phyloP scores from a whole-genome alignment of 148 eudicot genomes.

The Amaranthus palmeri region DNA sequence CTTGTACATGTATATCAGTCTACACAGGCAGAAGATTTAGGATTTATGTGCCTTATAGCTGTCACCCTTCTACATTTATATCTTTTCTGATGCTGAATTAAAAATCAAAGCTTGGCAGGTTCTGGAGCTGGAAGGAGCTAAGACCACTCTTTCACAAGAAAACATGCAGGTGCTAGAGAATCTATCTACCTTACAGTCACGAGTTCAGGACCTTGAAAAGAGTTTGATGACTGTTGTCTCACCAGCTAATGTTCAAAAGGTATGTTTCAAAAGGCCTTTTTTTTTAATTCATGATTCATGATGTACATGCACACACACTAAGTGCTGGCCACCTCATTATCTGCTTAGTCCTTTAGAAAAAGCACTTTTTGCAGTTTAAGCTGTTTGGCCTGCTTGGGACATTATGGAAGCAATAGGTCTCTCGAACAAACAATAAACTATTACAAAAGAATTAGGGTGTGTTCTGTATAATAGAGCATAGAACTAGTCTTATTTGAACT shows the following conservation, averaged over 20 bases:
- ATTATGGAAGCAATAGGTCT: slow-evolving; percentile 3
- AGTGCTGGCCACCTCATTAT: not conserved
- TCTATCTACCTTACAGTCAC: slow-evolving; percentile 47
- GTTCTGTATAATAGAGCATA: too few relatives aligned
- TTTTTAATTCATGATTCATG: not conserved
- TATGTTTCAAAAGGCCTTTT: slow-evolving; percentile 17
- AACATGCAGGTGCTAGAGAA: slow-evolving; percentile 47
- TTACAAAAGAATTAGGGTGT: not conserved
- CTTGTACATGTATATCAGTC: not conserved
- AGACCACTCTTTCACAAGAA: slow-evolving; percentile 44
- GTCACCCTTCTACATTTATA: not conserved
- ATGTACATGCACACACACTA: not conserved
- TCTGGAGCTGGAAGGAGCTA: slow-evolving; percentile 60
- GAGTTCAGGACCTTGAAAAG: slow-evolving; percentile 52
- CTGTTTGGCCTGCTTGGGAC: not conserved
- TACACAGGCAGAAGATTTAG: not conserved
- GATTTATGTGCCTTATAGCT: not conserved
- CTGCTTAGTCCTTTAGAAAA: not conserved
- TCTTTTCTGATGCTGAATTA: slow-evolving; percentile 49
- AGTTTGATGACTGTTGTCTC: slow-evolving; percentile 29
- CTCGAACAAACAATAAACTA: not conserved
- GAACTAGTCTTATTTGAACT: too few relatives aligned
- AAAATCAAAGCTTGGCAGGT: slow-evolving; percentile 80
- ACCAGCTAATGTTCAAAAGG: slow-evolving; percentile 33
- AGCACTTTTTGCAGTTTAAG: not conserved